phyloP scores from a whole-genome alignment of 208 protist genomes.

The Crithidia sp. region DNA sequence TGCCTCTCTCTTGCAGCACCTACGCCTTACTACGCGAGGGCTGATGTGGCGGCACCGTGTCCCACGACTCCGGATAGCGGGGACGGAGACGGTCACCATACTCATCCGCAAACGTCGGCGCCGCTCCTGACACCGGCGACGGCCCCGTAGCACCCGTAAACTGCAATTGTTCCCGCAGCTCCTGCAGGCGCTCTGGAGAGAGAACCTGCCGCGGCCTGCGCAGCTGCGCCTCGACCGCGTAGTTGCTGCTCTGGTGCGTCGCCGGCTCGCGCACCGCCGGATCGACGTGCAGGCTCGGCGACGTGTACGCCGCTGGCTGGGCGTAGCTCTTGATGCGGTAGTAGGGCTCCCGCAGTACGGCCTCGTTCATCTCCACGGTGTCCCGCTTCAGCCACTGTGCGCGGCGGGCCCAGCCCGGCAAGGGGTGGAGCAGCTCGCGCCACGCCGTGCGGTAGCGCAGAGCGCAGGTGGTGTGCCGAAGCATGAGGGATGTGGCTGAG shows the following conservation, averaged over 20 bases:
- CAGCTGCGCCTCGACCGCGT: conserved; percentile 44
- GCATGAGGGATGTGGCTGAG: conserved; percentile 23
- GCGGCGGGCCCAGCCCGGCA: conserved; percentile 64
- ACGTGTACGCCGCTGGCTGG: conserved; percentile 22
- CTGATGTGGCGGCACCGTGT: conserved; percentile 85
- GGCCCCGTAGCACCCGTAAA: conserved; percentile 34
- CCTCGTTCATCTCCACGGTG: conserved; percentile 84
- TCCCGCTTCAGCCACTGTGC: conserved; percentile 89
- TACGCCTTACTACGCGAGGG: conserved; percentile 57
- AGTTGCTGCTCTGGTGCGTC: conserved; percentile 34
- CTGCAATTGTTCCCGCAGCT: conserved; percentile 64
- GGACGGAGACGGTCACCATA: conserved; percentile 81
- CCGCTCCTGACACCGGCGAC: neutral
- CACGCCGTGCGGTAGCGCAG: conserved; percentile 82
- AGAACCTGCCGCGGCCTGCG: conserved; percentile 38
- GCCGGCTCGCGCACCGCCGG: conserved; percentile 21
- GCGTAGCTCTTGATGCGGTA: conserved; percentile 79
- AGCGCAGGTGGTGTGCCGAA: conserved; percentile 28
- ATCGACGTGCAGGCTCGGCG: neutral
- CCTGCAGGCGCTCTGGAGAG: conserved; percentile 58
- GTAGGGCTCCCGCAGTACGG: conserved; percentile 76
- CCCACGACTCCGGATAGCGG: conserved; percentile 86
- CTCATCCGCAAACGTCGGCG: conserved; percentile 49
- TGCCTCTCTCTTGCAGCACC: conserved; percentile 7
- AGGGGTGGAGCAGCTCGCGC: conserved; percentile 86